Evolutionary conservation across 345 rosid genomes (phyloP).

Genomic region (Acer saccharum): DNA sequence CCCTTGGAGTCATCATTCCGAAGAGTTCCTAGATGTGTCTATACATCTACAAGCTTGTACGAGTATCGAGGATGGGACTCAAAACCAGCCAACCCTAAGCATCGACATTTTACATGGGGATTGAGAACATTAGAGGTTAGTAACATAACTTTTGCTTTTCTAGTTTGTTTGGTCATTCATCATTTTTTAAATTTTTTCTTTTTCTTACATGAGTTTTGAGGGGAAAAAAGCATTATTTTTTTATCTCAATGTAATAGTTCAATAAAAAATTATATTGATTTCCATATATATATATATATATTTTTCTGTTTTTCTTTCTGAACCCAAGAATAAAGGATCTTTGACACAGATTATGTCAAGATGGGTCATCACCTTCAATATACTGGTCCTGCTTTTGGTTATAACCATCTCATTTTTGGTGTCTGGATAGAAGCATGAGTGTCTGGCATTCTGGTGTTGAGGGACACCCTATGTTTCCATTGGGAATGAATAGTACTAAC

Average conservation of each 20-base stretch:
- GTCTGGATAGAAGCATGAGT: neutral
- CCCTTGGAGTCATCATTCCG: conserved; percentile 97
- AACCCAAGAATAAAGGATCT: neutral
- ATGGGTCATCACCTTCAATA: neutral
- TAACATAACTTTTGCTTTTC: conserved; percentile 6
- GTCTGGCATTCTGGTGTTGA: neutral
- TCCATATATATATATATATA: neutral
- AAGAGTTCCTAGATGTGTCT: conserved; percentile 96
- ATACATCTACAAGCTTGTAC: conserved; percentile 86
- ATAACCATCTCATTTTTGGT: neutral
- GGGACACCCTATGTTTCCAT: neutral
- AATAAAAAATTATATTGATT: neutral
- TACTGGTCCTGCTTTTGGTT: neutral
- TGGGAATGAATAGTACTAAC: neutral
- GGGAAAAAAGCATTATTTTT: too few relatives aligned
- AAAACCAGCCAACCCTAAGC: conserved; percentile 86
- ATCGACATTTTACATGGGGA: conserved; percentile 95
- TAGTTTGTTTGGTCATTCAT: neutral
- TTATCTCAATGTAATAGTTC: too few relatives aligned
- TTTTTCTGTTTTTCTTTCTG: neutral
- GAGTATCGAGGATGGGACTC: conserved; percentile 99
- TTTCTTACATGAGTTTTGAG: too few relatives aligned
- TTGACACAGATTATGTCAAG: neutral
- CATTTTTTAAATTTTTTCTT: neutral
- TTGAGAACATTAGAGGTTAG: conserved; percentile 84